A percentile compares a stretch with the other conserved stretches of the same genome.
These are phyloP conservation scores for Cordyceps cicadae DNA, from an alignment of 2,329 filamentous ascomycete species.

Conservation along the genomic window DNA sequence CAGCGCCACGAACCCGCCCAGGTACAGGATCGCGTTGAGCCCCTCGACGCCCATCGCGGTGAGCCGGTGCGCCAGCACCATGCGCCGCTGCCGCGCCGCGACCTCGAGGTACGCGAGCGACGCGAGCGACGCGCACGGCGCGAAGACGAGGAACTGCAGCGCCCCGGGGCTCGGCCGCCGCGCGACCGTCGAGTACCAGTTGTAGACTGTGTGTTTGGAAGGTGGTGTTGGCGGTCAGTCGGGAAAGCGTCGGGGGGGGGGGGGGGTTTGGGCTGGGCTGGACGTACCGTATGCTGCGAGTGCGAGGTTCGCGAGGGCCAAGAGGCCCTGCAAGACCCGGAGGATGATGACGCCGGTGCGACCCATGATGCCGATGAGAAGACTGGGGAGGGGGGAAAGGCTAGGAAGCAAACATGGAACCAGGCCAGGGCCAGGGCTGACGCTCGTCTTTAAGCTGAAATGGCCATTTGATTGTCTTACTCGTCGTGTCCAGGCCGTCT, in stretches of 20 bases:
- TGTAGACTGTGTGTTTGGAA: constrained; percentile 35
- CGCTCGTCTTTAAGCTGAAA: not conserved
- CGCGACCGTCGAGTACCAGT: constrained; percentile 53
- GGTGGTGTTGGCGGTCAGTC: no score
- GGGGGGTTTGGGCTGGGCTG: no score
- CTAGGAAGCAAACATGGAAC: not conserved
- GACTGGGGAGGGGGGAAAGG: not conserved
- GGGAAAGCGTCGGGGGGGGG: no score
- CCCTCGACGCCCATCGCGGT: constrained; percentile 41
- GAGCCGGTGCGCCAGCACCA: constrained; percentile 40
- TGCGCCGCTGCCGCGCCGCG: constrained; percentile 29
- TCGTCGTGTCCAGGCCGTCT: not conserved
- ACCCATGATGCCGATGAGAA: not conserved
- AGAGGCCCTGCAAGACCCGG: constrained; percentile 36
- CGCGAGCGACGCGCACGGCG: constrained; percentile 44
- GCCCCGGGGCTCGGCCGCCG: constrained; percentile 45
- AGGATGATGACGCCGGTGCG: not conserved
- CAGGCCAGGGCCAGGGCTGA: not conserved
- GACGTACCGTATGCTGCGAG: constrained; percentile 43
- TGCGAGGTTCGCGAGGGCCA: constrained; percentile 38
- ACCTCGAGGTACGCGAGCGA: constrained; percentile 48
- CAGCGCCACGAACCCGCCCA: constrained; percentile 51
- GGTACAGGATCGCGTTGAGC: constrained; percentile 48
- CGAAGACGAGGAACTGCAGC: constrained; percentile 51
- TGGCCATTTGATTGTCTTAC: not conserved